Conservation (phyloP, 2,329 filamentous ascomycete genomes). For the Beauveria pseudobassiana region DNA sequence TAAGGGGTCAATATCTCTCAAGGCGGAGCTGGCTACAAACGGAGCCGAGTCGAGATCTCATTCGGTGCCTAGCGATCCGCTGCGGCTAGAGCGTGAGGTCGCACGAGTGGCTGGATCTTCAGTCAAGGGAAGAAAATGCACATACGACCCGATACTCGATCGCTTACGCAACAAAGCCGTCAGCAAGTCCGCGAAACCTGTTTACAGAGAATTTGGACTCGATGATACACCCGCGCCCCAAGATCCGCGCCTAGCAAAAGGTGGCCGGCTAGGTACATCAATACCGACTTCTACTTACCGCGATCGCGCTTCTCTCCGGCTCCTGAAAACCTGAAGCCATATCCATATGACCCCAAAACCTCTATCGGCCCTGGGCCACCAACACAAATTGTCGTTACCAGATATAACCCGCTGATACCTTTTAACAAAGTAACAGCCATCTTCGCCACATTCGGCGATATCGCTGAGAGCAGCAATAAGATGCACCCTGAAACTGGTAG, state of each 20-base stretch:
- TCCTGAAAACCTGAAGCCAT: constrained; percentile 75
- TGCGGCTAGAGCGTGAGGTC: constrained; percentile 20
- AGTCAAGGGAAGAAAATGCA: constrained; percentile 50
- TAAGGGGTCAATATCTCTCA: neutral
- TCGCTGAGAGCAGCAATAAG: constrained; percentile 85
- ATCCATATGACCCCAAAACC: constrained; percentile 71
- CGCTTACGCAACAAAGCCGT: constrained; percentile 40
- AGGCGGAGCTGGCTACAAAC: neutral
- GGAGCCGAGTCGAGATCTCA: neutral
- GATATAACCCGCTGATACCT: constrained; percentile 85
- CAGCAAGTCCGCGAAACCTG: constrained; percentile 51
- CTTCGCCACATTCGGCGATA: constrained; percentile 77
- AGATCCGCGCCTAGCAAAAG: constrained; percentile 72
- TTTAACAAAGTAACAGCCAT: constrained; percentile 69
- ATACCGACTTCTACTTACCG: constrained; percentile 60
- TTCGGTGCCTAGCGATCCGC: neutral
- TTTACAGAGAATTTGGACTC: constrained; percentile 57
- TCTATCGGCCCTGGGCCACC: constrained; percentile 86
- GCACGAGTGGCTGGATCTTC: constrained; percentile 49
- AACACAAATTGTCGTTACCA: constrained; percentile 85
- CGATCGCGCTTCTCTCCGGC: constrained; percentile 65
- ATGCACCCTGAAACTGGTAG: constrained; percentile 92
- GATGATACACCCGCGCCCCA: constrained; percentile 64
- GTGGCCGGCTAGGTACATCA: constrained; percentile 60
- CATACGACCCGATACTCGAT: constrained; percentile 53